These are phyloP conservation scores for Zymoseptoria ardabiliae DNA, from an alignment of 2,329 filamentous ascomycete genomes.

Conservation along the genomic window DNA sequence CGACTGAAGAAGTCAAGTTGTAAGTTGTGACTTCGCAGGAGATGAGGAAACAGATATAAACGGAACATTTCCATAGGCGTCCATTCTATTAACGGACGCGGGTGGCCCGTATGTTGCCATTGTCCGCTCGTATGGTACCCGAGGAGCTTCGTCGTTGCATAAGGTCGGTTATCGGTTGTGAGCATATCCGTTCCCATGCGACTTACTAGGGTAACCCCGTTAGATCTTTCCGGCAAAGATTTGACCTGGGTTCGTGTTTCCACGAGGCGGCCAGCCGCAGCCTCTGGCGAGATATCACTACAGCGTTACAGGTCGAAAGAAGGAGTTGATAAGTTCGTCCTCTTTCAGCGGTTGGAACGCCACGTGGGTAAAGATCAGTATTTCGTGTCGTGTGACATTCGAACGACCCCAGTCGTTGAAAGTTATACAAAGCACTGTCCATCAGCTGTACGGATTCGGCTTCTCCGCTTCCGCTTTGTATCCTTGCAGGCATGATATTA, in stretches of 20 bases:
- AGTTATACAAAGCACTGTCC: no score
- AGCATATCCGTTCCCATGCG: background rate
- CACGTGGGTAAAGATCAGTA: no score
- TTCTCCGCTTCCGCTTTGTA: no score
- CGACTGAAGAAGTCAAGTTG: background rate
- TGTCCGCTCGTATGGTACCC: background rate
- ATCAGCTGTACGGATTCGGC: no score
- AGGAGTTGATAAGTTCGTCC: background rate
- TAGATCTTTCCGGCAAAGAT: background rate
- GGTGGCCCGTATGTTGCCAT: background rate
- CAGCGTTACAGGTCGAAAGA: background rate
- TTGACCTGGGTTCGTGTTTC: no score
- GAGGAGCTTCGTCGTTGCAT: background rate
- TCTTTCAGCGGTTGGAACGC: no score
- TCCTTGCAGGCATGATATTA: no score
- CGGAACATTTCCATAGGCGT: background rate
- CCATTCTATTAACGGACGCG: background rate
- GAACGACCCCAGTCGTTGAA: no score
- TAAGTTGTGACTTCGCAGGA: background rate
- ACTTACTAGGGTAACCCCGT: background rate
- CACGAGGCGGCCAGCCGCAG: no score
- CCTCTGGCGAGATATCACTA: background rate
- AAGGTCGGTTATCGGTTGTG: background rate
- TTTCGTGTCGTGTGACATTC: no score
- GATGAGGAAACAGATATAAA: background rate